Percentiles rank a stretch among this genome's conserved stretches.
These are phyloP conservation scores for Fragilaria crotonensis DNA, from an alignment of 108 stramenopile genomes.

Conservation along the genomic window DNA sequence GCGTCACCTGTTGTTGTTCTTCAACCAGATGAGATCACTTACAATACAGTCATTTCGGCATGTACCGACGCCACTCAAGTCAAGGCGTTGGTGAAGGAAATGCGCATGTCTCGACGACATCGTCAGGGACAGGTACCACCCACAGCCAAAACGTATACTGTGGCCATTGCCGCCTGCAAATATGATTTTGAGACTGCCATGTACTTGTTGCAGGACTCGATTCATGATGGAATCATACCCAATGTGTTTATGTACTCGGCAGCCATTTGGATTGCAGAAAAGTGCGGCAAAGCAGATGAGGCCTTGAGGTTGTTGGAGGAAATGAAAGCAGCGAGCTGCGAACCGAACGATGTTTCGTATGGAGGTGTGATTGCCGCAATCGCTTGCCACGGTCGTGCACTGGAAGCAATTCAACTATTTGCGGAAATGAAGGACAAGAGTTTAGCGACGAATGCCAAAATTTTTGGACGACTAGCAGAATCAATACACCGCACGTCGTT, in stretches of 20 bases:
- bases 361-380: conserved; percentile 55
- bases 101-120: conserved; percentile 59
- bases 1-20: not conserved
- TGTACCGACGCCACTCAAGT: conserved; percentile 28
- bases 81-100: conserved; percentile 30
- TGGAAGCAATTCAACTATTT: conserved; percentile 41
- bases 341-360: conserved; percentile 36
- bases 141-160: conserved; percentile 43
- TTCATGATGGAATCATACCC: conserved; percentile 33
- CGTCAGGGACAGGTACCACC: conserved; percentile 40
- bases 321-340: conserved; percentile 22
- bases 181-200: conserved; percentile 32
- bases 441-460: conserved; percentile 23
- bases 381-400: conserved; percentile 23
- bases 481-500: not conserved
- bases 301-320: conserved; percentile 36
- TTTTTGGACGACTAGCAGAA: conserved; percentile 8
- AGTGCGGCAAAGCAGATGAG: conserved; percentile 19
- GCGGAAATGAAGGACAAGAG: conserved; percentile 33
- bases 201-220: conserved; percentile 22
- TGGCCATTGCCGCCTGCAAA: conserved; percentile 51
- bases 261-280: conserved; percentile 67
- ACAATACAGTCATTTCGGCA: conserved; percentile 40
- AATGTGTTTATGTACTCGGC: conserved; percentile 67
- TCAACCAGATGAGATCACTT: conserved; percentile 36